Percentiles rank a stretch among this genome's conserved stretches.
Evolutionary conservation across 148 eudicot genomes (phyloP).

Genomic region (Silene uniflora): DNA sequence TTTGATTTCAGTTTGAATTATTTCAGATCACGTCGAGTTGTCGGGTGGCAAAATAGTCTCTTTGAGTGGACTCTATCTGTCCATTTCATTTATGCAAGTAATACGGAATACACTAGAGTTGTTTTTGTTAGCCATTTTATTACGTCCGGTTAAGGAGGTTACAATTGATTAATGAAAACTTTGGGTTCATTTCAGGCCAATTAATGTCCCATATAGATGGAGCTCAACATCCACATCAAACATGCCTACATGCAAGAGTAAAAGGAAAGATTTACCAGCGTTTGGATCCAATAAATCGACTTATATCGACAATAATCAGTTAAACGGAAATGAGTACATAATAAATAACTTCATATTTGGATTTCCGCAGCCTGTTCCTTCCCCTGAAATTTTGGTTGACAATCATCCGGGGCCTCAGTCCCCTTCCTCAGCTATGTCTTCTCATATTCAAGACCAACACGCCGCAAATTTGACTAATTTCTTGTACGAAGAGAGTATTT

Average conservation of each 20-base stretch:
- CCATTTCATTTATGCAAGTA: too few species aligned
- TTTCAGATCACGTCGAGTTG: too few species aligned
- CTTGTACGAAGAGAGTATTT: background rate
- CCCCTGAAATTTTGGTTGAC: constrained; percentile 51
- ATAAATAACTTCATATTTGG: constrained; percentile 31
- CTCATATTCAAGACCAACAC: constrained; percentile 31
- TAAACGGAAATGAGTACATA: constrained; percentile 20
- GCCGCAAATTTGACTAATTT: background rate
- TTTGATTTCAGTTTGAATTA: too few species aligned
- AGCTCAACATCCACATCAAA: constrained; percentile 26
- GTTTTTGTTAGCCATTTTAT: background rate
- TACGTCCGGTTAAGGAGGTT: background rate
- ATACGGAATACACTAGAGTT: too few species aligned
- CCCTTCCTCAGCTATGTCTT: constrained; percentile 48
- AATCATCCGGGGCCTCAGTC: constrained; percentile 33
- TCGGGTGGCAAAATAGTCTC: too few species aligned
- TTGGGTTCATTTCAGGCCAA: constrained; percentile 41
- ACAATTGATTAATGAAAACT: background rate
- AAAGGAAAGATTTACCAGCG: constrained; percentile 26
- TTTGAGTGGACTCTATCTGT: too few species aligned
- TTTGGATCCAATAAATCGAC: constrained; percentile 22
- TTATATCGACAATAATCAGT: constrained; percentile 6
- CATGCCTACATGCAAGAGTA: constrained; percentile 18
- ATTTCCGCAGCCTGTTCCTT: constrained; percentile 31
- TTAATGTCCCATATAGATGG: constrained; percentile 55